Evolutionary conservation across 768 basidiomycete species (phyloP).

Genomic region (Rossbeevera mucosa): DNA sequence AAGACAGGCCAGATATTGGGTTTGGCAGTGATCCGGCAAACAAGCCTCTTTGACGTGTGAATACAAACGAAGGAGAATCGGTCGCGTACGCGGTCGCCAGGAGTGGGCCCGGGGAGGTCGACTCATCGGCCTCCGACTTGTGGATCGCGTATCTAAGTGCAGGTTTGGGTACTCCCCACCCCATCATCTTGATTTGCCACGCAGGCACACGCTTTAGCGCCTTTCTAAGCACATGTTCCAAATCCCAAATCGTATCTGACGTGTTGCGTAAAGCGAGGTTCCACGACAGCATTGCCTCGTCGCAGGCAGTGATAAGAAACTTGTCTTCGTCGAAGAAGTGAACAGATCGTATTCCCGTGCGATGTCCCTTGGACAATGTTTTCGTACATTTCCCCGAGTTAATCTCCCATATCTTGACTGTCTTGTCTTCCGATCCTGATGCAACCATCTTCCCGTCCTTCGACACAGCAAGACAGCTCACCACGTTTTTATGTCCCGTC

Average conservation of each 20-base stretch:
- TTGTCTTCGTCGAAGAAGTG: slow-evolving; percentile 12
- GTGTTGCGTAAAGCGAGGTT: slow-evolving; percentile 2
- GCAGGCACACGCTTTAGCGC: neutral
- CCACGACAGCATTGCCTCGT: slow-evolving; percentile 10
- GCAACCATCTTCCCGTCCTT: slow-evolving; percentile 12
- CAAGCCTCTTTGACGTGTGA: neutral
- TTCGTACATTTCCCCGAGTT: slow-evolving; percentile 11
- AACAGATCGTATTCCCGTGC: slow-evolving; percentile 9
- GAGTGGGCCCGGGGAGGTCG: neutral
- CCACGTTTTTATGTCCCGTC: slow-evolving; percentile 17
- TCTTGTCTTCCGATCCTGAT: slow-evolving; percentile 25
- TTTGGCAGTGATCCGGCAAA: neutral
- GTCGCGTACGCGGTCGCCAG: neutral
- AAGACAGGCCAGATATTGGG: neutral
- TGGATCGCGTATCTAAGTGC: neutral
- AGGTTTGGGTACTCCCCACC: slow-evolving; percentile 4
- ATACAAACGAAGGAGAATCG: slow-evolving; percentile 5
- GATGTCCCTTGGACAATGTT: slow-evolving; percentile 16
- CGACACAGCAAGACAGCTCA: slow-evolving; percentile 20
- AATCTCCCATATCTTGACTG: slow-evolving; percentile 23
- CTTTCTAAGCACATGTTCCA: neutral
- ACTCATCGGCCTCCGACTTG: neutral
- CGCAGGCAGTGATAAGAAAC: slow-evolving; percentile 5
- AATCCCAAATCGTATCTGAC: neutral
- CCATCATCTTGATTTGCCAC: slow-evolving; percentile 5